Evolutionary conservation across 768 basidiomycete genomes (phyloP).

Genomic region (Floccularia luteovirens): DNA sequence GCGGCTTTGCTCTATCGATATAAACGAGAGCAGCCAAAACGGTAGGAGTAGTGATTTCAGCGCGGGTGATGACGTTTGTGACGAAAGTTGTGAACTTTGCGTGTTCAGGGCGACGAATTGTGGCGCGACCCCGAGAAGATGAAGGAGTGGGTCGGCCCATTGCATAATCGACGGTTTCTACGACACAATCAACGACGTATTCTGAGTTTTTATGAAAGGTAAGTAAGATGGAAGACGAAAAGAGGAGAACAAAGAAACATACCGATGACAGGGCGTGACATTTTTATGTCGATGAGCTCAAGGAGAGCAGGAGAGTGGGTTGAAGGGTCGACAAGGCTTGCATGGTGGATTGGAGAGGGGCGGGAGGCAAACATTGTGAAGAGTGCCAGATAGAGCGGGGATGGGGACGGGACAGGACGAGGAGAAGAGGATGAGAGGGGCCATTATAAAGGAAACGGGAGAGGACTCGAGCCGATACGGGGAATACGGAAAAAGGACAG

Average conservation of each 20-base stretch:
- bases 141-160: conserved; percentile 58
- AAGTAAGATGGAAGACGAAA: neutral
- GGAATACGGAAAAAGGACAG: conserved; percentile 17
- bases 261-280: conserved; percentile 60
- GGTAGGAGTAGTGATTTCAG: conserved; percentile 65
- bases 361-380: conserved; percentile 18
- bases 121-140: conserved; percentile 39
- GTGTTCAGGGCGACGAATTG: conserved; percentile 41
- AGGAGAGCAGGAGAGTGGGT: conserved; percentile 59
- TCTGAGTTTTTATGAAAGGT: conserved; percentile 31
- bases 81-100: conserved; percentile 59
- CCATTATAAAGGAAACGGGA: conserved; percentile 24
- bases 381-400: conserved; percentile 13
- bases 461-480: conserved; percentile 23
- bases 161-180: conserved; percentile 71
- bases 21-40: conserved; percentile 70
- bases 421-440: conserved; percentile 7
- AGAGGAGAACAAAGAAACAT: conserved; percentile 16
- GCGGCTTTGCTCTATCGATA: conserved; percentile 69
- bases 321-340: conserved; percentile 54
- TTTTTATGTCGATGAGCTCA: conserved; percentile 59
- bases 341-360: conserved; percentile 30
- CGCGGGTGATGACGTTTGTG: conserved; percentile 58
- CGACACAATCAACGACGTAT: conserved; percentile 59
- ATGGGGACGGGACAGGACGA: conserved; percentile 12